Percentiles rank a stretch among this genome's conserved stretches.
Evolutionary conservation across 2,329 filamentous ascomycete genomes (phyloP).

Genomic region (Penicillium sp.): DNA sequence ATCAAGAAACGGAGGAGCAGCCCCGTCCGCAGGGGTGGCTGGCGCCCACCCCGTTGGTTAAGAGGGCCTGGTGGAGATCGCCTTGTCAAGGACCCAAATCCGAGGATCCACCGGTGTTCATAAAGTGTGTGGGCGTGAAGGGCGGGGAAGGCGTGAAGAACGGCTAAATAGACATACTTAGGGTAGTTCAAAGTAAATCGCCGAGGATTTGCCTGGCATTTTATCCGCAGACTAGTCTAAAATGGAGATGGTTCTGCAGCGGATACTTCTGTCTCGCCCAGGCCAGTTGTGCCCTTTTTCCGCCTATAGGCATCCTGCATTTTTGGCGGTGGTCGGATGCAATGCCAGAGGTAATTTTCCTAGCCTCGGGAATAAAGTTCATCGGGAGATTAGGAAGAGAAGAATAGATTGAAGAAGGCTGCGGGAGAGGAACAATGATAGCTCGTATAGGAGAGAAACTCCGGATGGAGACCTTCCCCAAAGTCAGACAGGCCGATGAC

Average conservation of each 20-base stretch:
- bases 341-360: constrained; percentile 2
- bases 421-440: neutral
- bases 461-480: neutral
- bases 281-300: constrained; percentile 8
- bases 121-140: neutral
- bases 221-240: neutral
- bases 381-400: neutral
- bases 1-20: constrained; percentile 20
- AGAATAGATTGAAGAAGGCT: neutral
- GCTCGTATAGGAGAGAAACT: neutral
- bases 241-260: neutral
- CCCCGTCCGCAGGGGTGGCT: constrained; percentile 2
- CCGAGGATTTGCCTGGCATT: neutral
- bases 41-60: neutral
- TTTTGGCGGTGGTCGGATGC: neutral
- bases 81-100: neutral
- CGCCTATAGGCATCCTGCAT: constrained; percentile 13
- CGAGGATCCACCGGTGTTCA: neutral
- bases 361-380: neutral
- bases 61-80: neutral
- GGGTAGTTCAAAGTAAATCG: neutral
- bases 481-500: neutral
- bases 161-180: constrained; percentile 8
- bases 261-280: neutral
- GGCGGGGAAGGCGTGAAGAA: neutral